Percentiles rank a stretch among this genome's conserved stretches.
Conservation (phyloP, 202 grass and related monocot species). For the Carex sylvatica region DNA sequence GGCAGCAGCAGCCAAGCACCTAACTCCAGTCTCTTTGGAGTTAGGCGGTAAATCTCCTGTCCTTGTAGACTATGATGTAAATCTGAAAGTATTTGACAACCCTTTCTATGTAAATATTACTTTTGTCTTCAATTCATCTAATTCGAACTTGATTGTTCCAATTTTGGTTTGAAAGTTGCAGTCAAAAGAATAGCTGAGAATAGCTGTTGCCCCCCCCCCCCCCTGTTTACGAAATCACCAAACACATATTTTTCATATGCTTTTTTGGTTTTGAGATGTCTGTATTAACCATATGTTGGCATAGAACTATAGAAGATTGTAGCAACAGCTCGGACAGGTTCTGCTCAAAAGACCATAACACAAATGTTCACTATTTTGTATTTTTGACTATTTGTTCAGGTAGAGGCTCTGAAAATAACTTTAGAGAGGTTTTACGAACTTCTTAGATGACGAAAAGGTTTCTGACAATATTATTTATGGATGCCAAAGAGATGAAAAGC, state of each 20-base stretch:
- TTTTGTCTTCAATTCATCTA: not conserved
- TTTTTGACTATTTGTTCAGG: constrained; percentile 39
- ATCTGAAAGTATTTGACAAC: constrained; percentile 61
- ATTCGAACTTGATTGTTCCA: not conserved
- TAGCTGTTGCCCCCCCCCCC: too few species aligned
- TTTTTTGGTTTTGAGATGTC: not conserved
- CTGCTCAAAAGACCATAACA: not conserved
- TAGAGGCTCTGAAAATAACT: constrained; percentile 56
- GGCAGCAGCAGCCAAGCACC: constrained; percentile 77
- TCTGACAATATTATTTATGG: constrained; percentile 66
- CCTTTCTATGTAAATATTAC: not conserved
- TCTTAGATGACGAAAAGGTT: constrained; percentile 66
- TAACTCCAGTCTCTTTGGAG: constrained; percentile 82
- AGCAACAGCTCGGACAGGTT: not conserved
- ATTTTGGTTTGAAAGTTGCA: constrained; percentile 42
- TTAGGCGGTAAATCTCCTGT: constrained; percentile 94
- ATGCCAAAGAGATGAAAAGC: constrained; percentile 55
- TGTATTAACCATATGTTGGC: not conserved
- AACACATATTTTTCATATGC: not conserved
- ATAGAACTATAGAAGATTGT: not conserved
- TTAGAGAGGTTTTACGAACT: constrained; percentile 68
- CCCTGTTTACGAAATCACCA: too few species aligned
- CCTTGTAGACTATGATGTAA: constrained; percentile 68
- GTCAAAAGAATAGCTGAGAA: constrained; percentile 66
- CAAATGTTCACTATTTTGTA: not conserved